Evolutionary conservation across 768 basidiomycete species (phyloP).

Genomic region (Lentinula aciculospora): DNA sequence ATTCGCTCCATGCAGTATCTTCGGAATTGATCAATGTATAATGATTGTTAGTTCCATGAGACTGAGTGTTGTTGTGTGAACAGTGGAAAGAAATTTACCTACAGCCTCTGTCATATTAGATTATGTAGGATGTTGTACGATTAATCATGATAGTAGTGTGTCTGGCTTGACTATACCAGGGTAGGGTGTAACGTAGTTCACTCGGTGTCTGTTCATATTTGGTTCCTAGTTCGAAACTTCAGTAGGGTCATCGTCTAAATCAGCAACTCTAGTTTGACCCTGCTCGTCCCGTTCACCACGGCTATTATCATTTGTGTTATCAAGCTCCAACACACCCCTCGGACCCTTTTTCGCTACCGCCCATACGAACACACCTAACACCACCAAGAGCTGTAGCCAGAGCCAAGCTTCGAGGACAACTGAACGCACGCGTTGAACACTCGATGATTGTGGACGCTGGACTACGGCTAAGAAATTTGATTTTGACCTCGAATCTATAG

Average conservation of each 20-base stretch:
- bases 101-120: too few relatives aligned
- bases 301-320: constrained; percentile 19
- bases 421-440: not conserved
- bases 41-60: too few relatives aligned
- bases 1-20: too few relatives aligned
- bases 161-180: too few relatives aligned
- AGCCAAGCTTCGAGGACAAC: constrained; percentile 72
- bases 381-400: constrained; percentile 75
- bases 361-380: constrained; percentile 74
- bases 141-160: too few relatives aligned
- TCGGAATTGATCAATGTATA: too few relatives aligned
- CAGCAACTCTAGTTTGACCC: not conserved
- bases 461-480: not conserved
- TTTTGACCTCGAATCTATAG: not conserved
- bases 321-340: constrained; percentile 55
- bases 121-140: too few relatives aligned
- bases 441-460: not conserved
- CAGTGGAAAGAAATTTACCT: too few relatives aligned
- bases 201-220: not conserved
- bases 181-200: too few relatives aligned
- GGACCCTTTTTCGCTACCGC: constrained; percentile 78
- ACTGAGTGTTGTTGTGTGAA: too few relatives aligned
- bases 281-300: not conserved
- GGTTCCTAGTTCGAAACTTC: too few relatives aligned
- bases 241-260: not conserved